These are phyloP conservation scores for Xerocomus potaroensis DNA, from an alignment of 768 basidiomycete species.

Conservation along the genomic window DNA sequence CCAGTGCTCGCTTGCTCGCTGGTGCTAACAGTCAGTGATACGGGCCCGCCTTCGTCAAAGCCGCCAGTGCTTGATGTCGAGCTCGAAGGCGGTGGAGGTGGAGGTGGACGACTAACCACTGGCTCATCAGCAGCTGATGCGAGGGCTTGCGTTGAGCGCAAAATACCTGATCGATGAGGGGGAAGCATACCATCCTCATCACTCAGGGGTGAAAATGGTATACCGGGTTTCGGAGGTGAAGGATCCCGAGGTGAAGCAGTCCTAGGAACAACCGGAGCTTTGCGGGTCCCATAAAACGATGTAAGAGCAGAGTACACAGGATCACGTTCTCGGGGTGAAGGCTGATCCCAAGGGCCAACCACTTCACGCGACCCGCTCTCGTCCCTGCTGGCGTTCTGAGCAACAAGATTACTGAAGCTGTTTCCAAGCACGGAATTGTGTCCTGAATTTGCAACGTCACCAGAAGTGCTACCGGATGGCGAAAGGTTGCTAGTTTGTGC, in stretches of 20 bases:
- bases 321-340: conserved; percentile 32
- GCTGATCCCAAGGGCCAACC: conserved; percentile 33
- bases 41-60: conserved; percentile 30
- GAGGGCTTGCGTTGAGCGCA: conserved; percentile 25
- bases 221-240: conserved; percentile 24
- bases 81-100: conserved; percentile 37
- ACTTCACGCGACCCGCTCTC: conserved; percentile 21
- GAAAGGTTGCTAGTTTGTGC: conserved; percentile 23
- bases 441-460: conserved; percentile 15
- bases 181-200: conserved; percentile 34
- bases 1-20: conserved; percentile 32
- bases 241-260: conserved; percentile 24
- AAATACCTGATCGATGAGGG: conserved; percentile 25
- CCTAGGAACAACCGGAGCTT: conserved; percentile 20
- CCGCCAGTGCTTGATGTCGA: conserved; percentile 42
- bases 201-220: conserved; percentile 22
- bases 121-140: conserved; percentile 26
- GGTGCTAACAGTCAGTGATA: conserved; percentile 45
- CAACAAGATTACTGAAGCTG: conserved; percentile 23
- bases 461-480: conserved; percentile 11
- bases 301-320: conserved; percentile 20
- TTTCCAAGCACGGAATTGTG: conserved; percentile 22
- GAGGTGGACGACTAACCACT: conserved; percentile 25
- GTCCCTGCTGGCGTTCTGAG: conserved; percentile 25
- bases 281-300: conserved; percentile 27